These are phyloP conservation scores for Aspergillus sp. DNA, from an alignment of 2,329 filamentous ascomycete species.

Conservation along the genomic window DNA sequence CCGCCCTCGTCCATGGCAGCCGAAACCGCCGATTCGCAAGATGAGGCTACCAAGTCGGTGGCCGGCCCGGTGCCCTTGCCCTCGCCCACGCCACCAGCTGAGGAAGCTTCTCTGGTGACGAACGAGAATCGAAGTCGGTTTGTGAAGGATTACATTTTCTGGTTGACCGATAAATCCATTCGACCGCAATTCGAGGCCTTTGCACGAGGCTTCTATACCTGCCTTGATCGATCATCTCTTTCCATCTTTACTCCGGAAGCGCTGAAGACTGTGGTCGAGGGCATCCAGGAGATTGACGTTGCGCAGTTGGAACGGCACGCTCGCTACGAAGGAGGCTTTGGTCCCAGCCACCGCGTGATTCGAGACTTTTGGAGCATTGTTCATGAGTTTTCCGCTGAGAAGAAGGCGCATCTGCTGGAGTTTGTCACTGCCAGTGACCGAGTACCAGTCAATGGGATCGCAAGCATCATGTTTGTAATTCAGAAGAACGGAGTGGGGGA, in stretches of 20 bases:
- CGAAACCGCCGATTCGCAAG: slow-evolving; percentile 25
- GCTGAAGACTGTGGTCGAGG: slow-evolving; percentile 81
- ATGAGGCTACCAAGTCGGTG: slow-evolving; percentile 28
- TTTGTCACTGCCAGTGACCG: slow-evolving; percentile 95
- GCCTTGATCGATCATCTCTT: slow-evolving; percentile 72
- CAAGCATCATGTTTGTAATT: slow-evolving; percentile 80
- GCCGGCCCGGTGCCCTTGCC: slow-evolving; percentile 29
- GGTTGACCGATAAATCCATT: slow-evolving; percentile 79
- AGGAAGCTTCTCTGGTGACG: slow-evolving; percentile 74
- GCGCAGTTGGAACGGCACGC: slow-evolving; percentile 70
- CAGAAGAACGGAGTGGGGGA: slow-evolving; percentile 74
- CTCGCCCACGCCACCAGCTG: slow-evolving; percentile 37
- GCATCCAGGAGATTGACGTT: slow-evolving; percentile 79
- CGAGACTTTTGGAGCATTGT: slow-evolving; percentile 85
- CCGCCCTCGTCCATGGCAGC: slow-evolving; percentile 30
- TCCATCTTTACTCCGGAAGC: slow-evolving; percentile 71
- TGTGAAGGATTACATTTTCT: slow-evolving; percentile 81
- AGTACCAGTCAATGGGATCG: slow-evolving; percentile 83
- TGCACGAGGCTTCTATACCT: slow-evolving; percentile 75
- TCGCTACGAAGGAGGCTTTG: slow-evolving; percentile 80
- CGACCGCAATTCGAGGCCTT: slow-evolving; percentile 80
- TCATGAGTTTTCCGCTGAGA: slow-evolving; percentile 62
- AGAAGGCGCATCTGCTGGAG: slow-evolving; percentile 79
- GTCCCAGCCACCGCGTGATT: slow-evolving; percentile 70
- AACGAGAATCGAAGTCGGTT: slow-evolving; percentile 77